These are phyloP conservation scores for Phytophthora sp. DNA, from an alignment of 352 stramenopile species.

Conservation along the genomic window DNA sequence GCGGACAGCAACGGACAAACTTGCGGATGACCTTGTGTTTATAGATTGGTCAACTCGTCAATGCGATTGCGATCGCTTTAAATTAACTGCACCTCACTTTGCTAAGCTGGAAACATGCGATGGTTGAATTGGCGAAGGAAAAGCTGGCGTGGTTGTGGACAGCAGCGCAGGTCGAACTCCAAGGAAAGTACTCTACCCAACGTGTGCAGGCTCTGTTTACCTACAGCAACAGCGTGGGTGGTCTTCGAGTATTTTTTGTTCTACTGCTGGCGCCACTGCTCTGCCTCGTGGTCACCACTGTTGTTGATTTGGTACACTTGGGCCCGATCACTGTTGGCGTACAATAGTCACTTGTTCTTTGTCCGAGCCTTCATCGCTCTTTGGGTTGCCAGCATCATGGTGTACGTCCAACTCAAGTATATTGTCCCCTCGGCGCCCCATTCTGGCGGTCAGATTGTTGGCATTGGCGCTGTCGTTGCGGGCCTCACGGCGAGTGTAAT, in stretches of 20 bases:
- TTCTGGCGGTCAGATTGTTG: neutral
- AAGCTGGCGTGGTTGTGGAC: neutral
- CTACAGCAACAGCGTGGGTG: neutral
- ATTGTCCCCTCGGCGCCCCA: neutral
- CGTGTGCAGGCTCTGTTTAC: neutral
- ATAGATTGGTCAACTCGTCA: neutral
- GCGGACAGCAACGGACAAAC: neutral
- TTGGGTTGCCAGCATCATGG: neutral
- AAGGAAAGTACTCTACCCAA: neutral
- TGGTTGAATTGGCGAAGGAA: neutral
- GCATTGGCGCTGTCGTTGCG: neutral
- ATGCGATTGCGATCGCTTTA: too few relatives aligned
- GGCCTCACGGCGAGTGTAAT: neutral
- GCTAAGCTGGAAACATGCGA: neutral
- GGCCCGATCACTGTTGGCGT: neutral
- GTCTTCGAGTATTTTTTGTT: neutral
- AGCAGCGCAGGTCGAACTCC: neutral
- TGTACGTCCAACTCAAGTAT: slow-evolving; percentile 4
- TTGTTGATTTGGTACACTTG: neutral
- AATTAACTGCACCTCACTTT: neutral
- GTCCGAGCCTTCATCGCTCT: neutral
- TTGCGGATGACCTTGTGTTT: too few relatives aligned
- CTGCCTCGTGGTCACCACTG: neutral
- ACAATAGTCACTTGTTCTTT: neutral
- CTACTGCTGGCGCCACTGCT: neutral